Evolutionary conservation across 768 basidiomycete species (phyloP), one percentile per base, ranked within the genome.

Genomic region (Suillus tomentosus): DNA sequence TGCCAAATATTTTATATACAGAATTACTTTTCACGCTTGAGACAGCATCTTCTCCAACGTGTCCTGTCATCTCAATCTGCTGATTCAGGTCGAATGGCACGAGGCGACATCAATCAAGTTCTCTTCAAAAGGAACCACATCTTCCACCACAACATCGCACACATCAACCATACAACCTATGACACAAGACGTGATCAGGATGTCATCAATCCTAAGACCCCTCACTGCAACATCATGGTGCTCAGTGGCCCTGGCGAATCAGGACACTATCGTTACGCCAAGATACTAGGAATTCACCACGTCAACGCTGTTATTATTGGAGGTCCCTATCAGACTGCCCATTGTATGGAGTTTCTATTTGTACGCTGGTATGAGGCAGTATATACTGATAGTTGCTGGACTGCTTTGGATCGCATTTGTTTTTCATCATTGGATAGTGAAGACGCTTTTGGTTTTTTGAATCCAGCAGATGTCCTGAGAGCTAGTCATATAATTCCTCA

Each of bases 111-210:
- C 10, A 31, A 53, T 36, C 43, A 45, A 43, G 47, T 80, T 0
- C 37, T 57, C 15, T 55, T 75, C 39, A 62, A 65, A 34, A 39
- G 61, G 22, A 64, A 76, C 50, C 15, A 57, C 13, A 67, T 76
- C 14, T 74, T 77, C n/a, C n/a, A n/a, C 59, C 19, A 24, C 36
- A 37, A 45, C 9, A 47, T 47, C 2, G n/a, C 47, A 22, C 4
- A 11, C 47, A 11, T 47, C 22, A 47, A 56, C 27, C 34, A 34
- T 19, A 56, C 54, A 56, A 56, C 22, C 8, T 56, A 34, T 17
- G 78, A 84, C 67, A 43, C 80, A 17, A 74, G 77, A 17, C 70
- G 78, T 0, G 70, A 56, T 3, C 77, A 81, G 60, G 81, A 83
- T 65, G 65, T 72, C 0, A 69, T 83, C 64, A 81, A 82, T 58